Base-by-base conservation (phyloP, 1,284 basidiomycete genomes). In the Irpex sp. region DNA sequence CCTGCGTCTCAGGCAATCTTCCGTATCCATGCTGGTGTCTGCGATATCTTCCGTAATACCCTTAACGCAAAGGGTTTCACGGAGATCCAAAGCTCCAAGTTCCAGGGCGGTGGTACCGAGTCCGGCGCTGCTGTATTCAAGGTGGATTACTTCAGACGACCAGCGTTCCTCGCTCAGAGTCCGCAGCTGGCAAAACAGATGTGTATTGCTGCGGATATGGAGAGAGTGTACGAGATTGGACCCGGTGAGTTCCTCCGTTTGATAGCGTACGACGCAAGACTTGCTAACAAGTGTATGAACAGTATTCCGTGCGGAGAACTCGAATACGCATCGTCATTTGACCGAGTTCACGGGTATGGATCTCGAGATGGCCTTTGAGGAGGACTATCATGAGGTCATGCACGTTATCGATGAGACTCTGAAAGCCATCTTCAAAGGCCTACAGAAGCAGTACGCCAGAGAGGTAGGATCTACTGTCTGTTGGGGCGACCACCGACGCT, bases 101-200 rank as follows among this genome's bases (percentile, higher is more conserved):
- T 91, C 36, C 88, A 89, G 72, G 87, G 84, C 48, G 84, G 85
- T n/a, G 86, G 87, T 1, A 89, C 88, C 31, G 89, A 91, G 77
- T 80, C 78, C 44, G 89, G 89, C 7, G 82, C 88, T 1, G 81
- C 72, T 7, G 88, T 91, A n/a, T 91, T 91, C 81, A 88, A 87
- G 74, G 85, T 91, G 26, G 80, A 82, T 63, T 91, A 91, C 78
- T 91, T 91, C 75, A 83, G 88, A 66, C 77, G 84, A 3, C 68
- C 73, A 15, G 88, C 87, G 4, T 90, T 86, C 79, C 79, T 91
- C 15, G 88, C 88, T 6, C 88, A 90, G 75, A 83, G 81, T 65
- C 88, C 88, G 51, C 88, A 91, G 76, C 79, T 90, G 26, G 85
- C 85, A 62, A 91, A 91, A 78, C 88, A 91, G 78, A 90, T 90